Evolutionary conservation across 805 yeast genomes (phyloP).

Genomic region (Teunomyces barrocoloradensis): DNA sequence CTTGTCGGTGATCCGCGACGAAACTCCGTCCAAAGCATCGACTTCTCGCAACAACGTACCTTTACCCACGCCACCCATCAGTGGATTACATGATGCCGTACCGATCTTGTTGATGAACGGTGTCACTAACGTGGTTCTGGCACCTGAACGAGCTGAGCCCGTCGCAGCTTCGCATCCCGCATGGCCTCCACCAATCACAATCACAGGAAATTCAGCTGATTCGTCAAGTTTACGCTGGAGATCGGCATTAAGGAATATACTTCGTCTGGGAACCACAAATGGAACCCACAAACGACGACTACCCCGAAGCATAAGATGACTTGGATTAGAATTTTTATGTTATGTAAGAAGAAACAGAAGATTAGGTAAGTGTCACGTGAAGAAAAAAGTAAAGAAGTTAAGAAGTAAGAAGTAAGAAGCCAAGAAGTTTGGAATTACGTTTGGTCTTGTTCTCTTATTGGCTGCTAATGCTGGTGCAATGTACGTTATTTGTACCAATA

Average conservation of each 20-base stretch:
- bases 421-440: too few relatives aligned
- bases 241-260: conserved; percentile 22
- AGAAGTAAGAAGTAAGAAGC: too few relatives aligned
- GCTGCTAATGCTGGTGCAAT: too few relatives aligned
- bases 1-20: conserved; percentile 79
- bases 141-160: conserved; percentile 85
- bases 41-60: conserved; percentile 90
- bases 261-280: not conserved
- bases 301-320: not conserved
- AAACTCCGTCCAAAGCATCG: conserved; percentile 94
- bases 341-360: too few relatives aligned
- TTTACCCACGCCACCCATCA: conserved; percentile 97
- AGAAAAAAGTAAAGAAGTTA: too few relatives aligned
- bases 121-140: conserved; percentile 67
- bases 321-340: too few relatives aligned
- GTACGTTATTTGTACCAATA: too few relatives aligned
- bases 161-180: conserved; percentile 98
- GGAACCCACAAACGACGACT: not conserved
- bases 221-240: conserved; percentile 2
- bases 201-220: conserved; percentile 50
- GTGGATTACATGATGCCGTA: conserved; percentile 95
- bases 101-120: conserved; percentile 78
- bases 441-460: too few relatives aligned
- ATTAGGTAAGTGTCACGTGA: not conserved
- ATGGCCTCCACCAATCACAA: conserved; percentile 97